These are phyloP conservation scores for Kodamaea ohmeri DNA, from an alignment of 1,139 yeast species.

Conservation along the genomic window DNA sequence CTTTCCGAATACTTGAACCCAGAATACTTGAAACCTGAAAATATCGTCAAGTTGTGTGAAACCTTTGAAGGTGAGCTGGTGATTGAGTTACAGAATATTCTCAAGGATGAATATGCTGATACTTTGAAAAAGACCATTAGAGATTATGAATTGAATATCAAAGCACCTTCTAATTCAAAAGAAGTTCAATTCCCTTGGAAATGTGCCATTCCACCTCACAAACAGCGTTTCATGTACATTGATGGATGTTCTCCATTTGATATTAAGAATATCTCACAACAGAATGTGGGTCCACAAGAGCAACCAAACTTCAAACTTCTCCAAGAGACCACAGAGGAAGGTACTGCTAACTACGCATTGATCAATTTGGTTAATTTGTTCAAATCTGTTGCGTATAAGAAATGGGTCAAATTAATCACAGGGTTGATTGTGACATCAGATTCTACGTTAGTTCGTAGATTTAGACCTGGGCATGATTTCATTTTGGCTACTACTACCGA, in stretches of 20 bases:
- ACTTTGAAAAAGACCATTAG: conserved; percentile 48
- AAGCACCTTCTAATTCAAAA: conserved; percentile 54
- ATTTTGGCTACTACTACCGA: conserved; percentile 82
- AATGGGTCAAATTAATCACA: conserved; percentile 68
- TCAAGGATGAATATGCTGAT: conserved; percentile 55
- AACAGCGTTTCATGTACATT: conserved; percentile 80
- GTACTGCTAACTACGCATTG: conserved; percentile 33
- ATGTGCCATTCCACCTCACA: conserved; percentile 90
- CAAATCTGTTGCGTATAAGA: conserved; percentile 59
- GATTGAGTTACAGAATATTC: conserved; percentile 62
- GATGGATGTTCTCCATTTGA: conserved; percentile 52
- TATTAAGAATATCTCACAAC: conserved; percentile 12
- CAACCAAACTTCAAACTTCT: conserved; percentile 50
- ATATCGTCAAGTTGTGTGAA: conserved; percentile 44
- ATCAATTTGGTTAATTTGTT: conserved; percentile 58
- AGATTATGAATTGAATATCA: conserved; percentile 50
- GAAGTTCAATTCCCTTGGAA: conserved; percentile 80
- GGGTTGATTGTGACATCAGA: conserved; percentile 63
- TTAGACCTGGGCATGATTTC: conserved; percentile 93
- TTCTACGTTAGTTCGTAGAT: conserved; percentile 73
- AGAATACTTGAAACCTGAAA: conserved; percentile 43
- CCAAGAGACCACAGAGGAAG: conserved; percentile 11
- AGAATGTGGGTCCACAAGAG: conserved; percentile 46
- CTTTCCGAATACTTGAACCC: conserved; percentile 56
- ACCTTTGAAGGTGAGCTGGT: conserved; percentile 66